A percentile compares a stretch with the other conserved stretches of the same genome.
Evolutionary conservation across 2,329 filamentous ascomycete genomes (phyloP).

Genomic region (Colletotrichum melonis): DNA sequence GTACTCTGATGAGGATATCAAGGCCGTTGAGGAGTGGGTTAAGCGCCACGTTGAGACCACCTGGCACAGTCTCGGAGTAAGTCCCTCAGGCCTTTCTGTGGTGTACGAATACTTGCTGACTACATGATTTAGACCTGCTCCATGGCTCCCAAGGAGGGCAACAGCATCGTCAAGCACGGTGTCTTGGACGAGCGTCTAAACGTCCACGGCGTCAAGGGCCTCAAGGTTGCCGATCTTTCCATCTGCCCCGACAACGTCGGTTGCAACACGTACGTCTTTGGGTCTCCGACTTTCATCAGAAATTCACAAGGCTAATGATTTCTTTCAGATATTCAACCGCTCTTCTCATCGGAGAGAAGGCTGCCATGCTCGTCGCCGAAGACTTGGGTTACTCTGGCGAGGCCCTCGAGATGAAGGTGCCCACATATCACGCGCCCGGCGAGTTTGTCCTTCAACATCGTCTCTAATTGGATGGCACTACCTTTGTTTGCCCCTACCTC

Average conservation of each 20-base stretch:
- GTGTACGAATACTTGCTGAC: background rate
- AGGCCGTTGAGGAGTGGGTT: slow-evolving; percentile 76
- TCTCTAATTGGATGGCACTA: slow-evolving; percentile 44
- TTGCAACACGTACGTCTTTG: slow-evolving; percentile 67
- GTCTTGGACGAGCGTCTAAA: slow-evolving; percentile 83
- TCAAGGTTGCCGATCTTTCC: slow-evolving; percentile 81
- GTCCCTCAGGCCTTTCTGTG: slow-evolving; percentile 32
- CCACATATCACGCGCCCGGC: slow-evolving; percentile 69
- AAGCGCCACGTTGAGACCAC: slow-evolving; percentile 81
- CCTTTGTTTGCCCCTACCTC: slow-evolving; percentile 8
- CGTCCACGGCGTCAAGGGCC: slow-evolving; percentile 79
- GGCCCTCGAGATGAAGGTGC: slow-evolving; percentile 82
- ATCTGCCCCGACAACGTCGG: slow-evolving; percentile 86
- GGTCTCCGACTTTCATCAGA: background rate
- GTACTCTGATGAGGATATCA: slow-evolving; percentile 73
- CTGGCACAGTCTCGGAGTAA: slow-evolving; percentile 72
- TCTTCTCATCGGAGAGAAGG: slow-evolving; percentile 81
- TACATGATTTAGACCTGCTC: slow-evolving; percentile 68
- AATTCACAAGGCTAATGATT: slow-evolving; percentile 29
- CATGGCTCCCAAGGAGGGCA: slow-evolving; percentile 81
- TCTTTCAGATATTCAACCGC: slow-evolving; percentile 71
- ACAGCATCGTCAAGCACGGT: slow-evolving; percentile 83
- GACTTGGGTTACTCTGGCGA: slow-evolving; percentile 79
- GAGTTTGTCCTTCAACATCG: slow-evolving; percentile 54
- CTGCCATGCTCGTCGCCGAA: slow-evolving; percentile 75